Base-by-base conservation (phyloP, 2,329 filamentous ascomycete genomes). In the Alternaria viburni region DNA sequence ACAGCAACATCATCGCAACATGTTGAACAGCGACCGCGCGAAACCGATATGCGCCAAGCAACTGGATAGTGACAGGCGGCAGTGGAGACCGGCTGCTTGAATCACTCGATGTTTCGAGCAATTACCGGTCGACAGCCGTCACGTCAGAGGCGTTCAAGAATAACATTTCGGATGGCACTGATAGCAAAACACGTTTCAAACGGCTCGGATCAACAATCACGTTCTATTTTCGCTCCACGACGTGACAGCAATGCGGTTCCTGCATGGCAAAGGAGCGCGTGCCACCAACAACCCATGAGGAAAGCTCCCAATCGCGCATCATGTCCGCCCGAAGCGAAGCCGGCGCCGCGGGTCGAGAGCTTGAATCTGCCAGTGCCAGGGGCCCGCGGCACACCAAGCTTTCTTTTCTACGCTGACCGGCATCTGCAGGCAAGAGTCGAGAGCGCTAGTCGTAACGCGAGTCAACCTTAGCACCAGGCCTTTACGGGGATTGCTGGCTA, bases 391-490 rank as follows among this genome's bases (percentile, higher is more conserved):
- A 64, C 43, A 36, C 60, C 41, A 65, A 57, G 59, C 62, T 65
- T 71, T 57, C 46, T 63, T 62, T 60, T 62, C 63, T 61, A 59
- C 57, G 47, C 32, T 62, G 45, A 59, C 59, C 55, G 65, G 66
- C 56, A 59, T 54, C 64, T 67, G 46, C 60, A 64, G 57, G 30
- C 66, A 43, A 57, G 62, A 61, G 64, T 65, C 58, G 32, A 23
- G 28, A 60, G 52, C 54, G 36, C 57, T 64, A 66, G 59, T 36
- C 56, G 46, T 55, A 54, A 25, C 56, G 54, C 65, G 57, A 65
- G 55, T 71, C 67, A 69, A 69, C 49, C 61, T 71, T 74, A 72
- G 71, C 65, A 72, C 60, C 61, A 65, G 54, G 64, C 43, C 56
- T 60, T 66, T 61, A 67, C 67, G 61, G 64, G 66, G 46, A 25